phyloP scores from a whole-genome alignment of 1,284 basidiomycete genomes.

The Caloboletus firmus region DNA sequence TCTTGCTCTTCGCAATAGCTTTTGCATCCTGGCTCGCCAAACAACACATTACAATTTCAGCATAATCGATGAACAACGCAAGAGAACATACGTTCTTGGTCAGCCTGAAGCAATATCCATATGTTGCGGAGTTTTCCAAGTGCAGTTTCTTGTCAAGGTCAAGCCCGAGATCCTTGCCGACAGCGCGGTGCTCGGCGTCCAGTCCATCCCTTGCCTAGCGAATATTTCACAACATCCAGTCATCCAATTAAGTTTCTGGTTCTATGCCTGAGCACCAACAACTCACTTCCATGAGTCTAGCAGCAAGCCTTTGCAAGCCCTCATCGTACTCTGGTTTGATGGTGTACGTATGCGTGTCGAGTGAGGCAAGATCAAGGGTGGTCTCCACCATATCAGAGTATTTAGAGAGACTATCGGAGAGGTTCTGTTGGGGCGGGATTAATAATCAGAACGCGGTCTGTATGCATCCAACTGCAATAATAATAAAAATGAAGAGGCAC shows the following conservation, averaged over 20 bases:
- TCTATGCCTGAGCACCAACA: not conserved
- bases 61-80: not conserved
- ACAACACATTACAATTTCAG: not conserved
- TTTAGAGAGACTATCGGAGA: constrained; percentile 64
- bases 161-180: constrained; percentile 75
- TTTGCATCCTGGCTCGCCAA: constrained; percentile 70
- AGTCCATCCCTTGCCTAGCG: constrained; percentile 71
- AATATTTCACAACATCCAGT: not conserved
- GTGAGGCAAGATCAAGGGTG: constrained; percentile 88
- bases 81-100: constrained; percentile 78
- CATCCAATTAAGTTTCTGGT: not conserved
- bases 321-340: constrained; percentile 93
- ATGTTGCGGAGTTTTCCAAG: constrained; percentile 87
- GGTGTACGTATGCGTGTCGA: constrained; percentile 84
- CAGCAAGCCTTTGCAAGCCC: constrained; percentile 68
- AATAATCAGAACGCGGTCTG: not conserved
- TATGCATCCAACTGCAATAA: not conserved
- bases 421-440: constrained; percentile 47
- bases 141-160: constrained; percentile 96
- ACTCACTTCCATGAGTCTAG: constrained; percentile 60
- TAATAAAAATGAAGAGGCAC: constrained; percentile 15
- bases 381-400: constrained; percentile 95
- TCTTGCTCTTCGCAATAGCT: constrained; percentile 64
- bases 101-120: constrained; percentile 92
- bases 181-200: constrained; percentile 79